Base-by-base conservation (phyloP, 2,329 filamentous ascomycete genomes). In the Fusarium tanahbumbuense region DNA sequence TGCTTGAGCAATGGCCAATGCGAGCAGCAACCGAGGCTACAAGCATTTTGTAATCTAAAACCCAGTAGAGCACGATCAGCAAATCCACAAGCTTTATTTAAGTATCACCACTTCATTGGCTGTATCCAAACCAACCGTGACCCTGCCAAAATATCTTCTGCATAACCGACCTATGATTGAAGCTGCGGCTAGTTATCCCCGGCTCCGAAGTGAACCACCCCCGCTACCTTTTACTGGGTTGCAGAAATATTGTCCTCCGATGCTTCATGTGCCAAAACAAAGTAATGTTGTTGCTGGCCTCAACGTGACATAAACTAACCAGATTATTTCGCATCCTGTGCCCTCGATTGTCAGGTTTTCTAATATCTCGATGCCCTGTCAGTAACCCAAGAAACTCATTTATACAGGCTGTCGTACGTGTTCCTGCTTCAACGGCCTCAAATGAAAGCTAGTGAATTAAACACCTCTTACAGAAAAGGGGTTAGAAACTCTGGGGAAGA, bases 401-500 rank as follows among this genome's bases (percentile, higher is more conserved):
- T 63, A 40, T 32, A 27, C 42, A 56, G 37, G 25, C 20, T n/a
- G 46, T 49, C 20, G 30, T 56, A 60, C 46, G 32, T 64, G 54
- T 34, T 60, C 32, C 48, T 44, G 22, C 48, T 42, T 60, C 20
- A 40, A 64, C 56, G 44, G 30, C 23, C 45, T 55, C 16, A 22
- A 56, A 28, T 56, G n/a, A 47, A 47, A 53, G 45, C 60, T 53
- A 54, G 60, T 49, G 30, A 56, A 37, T 32, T 13, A 25, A 56
- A 37, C 37, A 42, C 60, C 60, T 60, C 60, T 60, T 68, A 61
- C 40, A 48, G 42, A 28, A 18, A 30, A 67, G 42, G 44, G 52
- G 34, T n/a, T 15, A 34, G 13, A 52, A 56, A 68, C 34, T 60
- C 64, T 28, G 66, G 66, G 59, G 64, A 68, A 68, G 64, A 60